Evolutionary conservation across 768 basidiomycete genomes (phyloP).

Genomic region (Scleroderma bovista): DNA sequence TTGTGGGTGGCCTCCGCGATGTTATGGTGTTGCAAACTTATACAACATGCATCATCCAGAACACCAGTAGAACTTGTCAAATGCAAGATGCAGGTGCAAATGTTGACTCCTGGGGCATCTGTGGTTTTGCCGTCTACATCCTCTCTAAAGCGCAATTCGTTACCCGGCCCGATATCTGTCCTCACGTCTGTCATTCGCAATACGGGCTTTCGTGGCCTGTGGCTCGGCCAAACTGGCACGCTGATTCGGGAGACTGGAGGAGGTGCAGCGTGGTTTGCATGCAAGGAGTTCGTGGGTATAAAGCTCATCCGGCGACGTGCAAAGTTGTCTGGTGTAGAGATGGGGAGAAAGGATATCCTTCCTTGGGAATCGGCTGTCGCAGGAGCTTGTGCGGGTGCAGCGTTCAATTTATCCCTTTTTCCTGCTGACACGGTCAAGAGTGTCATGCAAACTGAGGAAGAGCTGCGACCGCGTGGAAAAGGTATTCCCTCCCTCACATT

Average conservation of each 20-base stretch:
- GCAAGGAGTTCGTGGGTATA: slow-evolving; percentile 73
- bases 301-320: slow-evolving; percentile 51
- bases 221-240: slow-evolving; percentile 94
- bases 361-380: slow-evolving; percentile 82
- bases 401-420: slow-evolving; percentile 86
- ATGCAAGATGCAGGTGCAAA: slow-evolving; percentile 97
- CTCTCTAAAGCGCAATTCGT: slow-evolving; percentile 17
- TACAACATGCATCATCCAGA: slow-evolving; percentile 31
- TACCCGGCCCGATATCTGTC: slow-evolving; percentile 73
- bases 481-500: slow-evolving; percentile 37
- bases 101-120: slow-evolving; percentile 43
- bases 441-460: slow-evolving; percentile 90
- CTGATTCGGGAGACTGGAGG: slow-evolving; percentile 92
- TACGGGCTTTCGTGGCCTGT: slow-evolving; percentile 80
- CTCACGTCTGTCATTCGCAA: slow-evolving; percentile 56
- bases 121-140: slow-evolving; percentile 10
- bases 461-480: slow-evolving; percentile 55
- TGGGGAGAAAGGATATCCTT: slow-evolving; percentile 43
- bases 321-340: slow-evolving; percentile 15
- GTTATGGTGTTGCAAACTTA: not conserved
- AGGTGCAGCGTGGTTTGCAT: slow-evolving; percentile 84
- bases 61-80: slow-evolving; percentile 95
- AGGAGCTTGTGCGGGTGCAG: slow-evolving; percentile 81
- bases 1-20: slow-evolving; percentile 46
- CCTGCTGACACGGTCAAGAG: slow-evolving; percentile 95